phyloP scores from a whole-genome alignment of 768 basidiomycete species.

The Termitomyces sp. region DNA sequence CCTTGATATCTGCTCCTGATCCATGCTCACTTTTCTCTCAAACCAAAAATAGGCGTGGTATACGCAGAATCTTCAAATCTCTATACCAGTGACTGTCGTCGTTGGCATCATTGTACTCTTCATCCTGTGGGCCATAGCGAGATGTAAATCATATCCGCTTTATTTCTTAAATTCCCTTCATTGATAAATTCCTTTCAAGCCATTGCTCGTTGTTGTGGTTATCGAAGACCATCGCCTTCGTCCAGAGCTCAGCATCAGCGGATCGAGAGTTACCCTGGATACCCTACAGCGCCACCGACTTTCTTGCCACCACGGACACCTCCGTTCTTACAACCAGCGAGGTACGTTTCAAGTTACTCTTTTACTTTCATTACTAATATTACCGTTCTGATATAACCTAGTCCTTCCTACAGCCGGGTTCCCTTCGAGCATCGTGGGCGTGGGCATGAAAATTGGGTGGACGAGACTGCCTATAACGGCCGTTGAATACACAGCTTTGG shows the following conservation, averaged over 20 bases:
- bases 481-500: conserved; percentile 9
- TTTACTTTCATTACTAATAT: neutral
- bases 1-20: conserved; percentile 1
- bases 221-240: conserved; percentile 12
- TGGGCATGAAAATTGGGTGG: conserved; percentile 40
- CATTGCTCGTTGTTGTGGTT: conserved; percentile 31
- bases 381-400: neutral
- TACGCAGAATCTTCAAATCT: conserved; percentile 68
- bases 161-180: neutral
- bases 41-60: conserved; percentile 61
- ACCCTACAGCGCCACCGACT: conserved; percentile 13
- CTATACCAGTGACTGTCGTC: conserved; percentile 76
- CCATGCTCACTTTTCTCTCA: conserved; percentile 3
- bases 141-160: conserved; percentile 29
- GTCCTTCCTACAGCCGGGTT: conserved; percentile 21
- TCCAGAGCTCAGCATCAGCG: conserved; percentile 15
- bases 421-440: conserved; percentile 24
- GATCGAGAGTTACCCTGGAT: conserved; percentile 16
- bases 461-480: conserved; percentile 41
- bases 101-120: conserved; percentile 60
- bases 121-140: conserved; percentile 47
- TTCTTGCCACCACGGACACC: conserved; percentile 11
- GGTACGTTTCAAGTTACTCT: conserved; percentile 11
- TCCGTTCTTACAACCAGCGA: conserved; percentile 9
- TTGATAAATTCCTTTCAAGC: conserved; percentile 17